Conservation (phyloP, 495 filamentous ascomycete species). For the Penicillium turbatum region DNA sequence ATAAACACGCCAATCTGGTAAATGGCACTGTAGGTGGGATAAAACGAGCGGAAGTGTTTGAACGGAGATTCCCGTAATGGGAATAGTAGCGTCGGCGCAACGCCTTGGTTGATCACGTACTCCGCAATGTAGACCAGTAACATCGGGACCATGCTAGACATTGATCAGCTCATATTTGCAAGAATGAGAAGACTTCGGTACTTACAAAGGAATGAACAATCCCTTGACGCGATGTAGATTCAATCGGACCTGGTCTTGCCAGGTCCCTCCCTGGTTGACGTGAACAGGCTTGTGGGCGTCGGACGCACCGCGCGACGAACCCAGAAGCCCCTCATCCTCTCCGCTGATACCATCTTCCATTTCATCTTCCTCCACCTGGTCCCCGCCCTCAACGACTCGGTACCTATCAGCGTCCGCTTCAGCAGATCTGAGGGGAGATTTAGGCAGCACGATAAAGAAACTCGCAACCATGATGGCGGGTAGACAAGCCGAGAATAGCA, state of each 20-base stretch:
- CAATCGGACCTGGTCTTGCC: conserved; percentile 37
- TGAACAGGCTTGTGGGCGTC: conserved; percentile 21
- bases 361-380: conserved; percentile 35
- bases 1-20: conserved; percentile 95
- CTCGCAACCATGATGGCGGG: conserved; percentile 77
- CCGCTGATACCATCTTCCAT: conserved; percentile 29
- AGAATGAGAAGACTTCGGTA: not conserved
- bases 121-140: conserved; percentile 91
- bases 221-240: conserved; percentile 51
- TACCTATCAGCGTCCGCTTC: conserved; percentile 22
- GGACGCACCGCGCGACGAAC: conserved; percentile 22
- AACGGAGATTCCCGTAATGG: conserved; percentile 73
- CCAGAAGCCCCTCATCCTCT: conserved; percentile 40
- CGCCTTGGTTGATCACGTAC: conserved; percentile 94
- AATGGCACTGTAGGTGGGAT: conserved; percentile 85
- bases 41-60: conserved; percentile 76
- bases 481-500: conserved; percentile 72
- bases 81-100: conserved; percentile 85
- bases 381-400: conserved; percentile 36
- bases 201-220: conserved; percentile 66
- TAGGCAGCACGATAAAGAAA: conserved; percentile 78
- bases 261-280: conserved; percentile 1
- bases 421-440: conserved; percentile 46
- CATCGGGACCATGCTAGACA: conserved; percentile 76
- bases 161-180: conserved; percentile 20